Conservation (phyloP, 2,329 filamentous ascomycete genomes). For the Capronia americana region DNA sequence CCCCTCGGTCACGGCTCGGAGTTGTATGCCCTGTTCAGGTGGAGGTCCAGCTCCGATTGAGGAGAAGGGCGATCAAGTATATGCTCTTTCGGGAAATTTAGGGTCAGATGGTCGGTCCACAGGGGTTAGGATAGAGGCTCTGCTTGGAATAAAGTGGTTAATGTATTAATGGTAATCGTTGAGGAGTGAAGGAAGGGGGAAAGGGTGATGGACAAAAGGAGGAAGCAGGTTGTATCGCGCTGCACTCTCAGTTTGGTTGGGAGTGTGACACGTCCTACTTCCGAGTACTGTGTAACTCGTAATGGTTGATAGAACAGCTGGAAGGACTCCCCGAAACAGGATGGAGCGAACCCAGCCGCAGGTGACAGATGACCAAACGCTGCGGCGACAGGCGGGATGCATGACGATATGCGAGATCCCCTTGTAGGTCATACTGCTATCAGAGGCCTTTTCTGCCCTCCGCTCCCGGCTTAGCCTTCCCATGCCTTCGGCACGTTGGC, state of each 20-base stretch:
- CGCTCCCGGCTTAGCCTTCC: constrained; percentile 16
- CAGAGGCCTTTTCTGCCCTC: constrained; percentile 12
- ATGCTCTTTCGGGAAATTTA: constrained; percentile 19
- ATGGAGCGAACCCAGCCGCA: constrained; percentile 16
- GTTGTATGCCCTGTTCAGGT: constrained; percentile 11
- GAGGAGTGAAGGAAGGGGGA: constrained; percentile 10
- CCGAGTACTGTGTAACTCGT: background rate
- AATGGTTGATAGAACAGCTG: constrained; percentile 22
- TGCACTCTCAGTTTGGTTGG: constrained; percentile 9
- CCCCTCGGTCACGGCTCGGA: constrained; percentile 4
- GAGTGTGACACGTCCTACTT: constrained; percentile 17
- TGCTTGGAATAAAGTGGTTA: background rate
- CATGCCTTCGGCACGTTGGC: constrained; percentile 6
- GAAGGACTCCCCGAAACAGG: constrained; percentile 7
- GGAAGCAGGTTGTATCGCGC: constrained; percentile 9
- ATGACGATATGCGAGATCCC: constrained; percentile 23
- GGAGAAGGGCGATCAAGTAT: constrained; percentile 19
- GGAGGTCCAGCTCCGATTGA: constrained; percentile 30
- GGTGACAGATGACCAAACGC: constrained; percentile 21
- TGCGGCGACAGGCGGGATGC: constrained; percentile 15
- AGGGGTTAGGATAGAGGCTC: background rate
- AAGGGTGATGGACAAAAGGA: constrained; percentile 6
- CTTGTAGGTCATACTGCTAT: constrained; percentile 14
- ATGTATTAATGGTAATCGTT: constrained; percentile 1
- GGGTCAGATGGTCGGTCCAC: constrained; percentile 7